Percentiles rank a stretch among this genome's conserved stretches.
Conservation (phyloP, 345 rosid species). For the Jatropha curcas region DNA sequence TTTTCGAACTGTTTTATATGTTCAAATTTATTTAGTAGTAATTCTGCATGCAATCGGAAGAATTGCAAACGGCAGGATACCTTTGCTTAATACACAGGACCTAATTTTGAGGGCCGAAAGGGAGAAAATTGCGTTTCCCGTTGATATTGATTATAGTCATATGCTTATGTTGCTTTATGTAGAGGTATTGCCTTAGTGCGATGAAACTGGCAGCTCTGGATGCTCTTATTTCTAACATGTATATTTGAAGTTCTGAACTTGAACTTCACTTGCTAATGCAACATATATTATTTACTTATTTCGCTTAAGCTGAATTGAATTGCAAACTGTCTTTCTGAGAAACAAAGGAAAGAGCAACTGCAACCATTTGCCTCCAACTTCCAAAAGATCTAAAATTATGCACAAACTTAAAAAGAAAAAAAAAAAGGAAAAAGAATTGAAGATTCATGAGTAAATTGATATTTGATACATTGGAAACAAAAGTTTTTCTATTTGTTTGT, state of each 20-base stretch:
- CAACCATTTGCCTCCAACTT: too few relatives aligned
- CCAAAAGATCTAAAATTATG: too few relatives aligned
- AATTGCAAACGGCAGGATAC: background rate
- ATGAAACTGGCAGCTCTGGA: background rate
- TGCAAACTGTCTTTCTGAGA: too few relatives aligned
- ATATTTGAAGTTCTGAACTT: background rate
- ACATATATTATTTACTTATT: too few relatives aligned
- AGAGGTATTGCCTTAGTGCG: background rate
- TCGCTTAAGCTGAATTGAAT: too few relatives aligned
- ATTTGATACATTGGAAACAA: too few relatives aligned
- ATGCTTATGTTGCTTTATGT: background rate
- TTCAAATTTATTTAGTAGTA: background rate
- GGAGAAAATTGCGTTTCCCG: background rate
- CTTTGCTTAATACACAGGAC: background rate
- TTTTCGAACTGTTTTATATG: background rate
- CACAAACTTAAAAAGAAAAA: too few relatives aligned
- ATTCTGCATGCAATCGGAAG: background rate
- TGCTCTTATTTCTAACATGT: background rate
- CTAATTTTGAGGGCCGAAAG: background rate
- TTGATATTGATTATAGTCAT: background rate
- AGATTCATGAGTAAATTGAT: too few relatives aligned
- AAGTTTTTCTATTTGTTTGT: too few relatives aligned
- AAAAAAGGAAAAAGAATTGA: too few relatives aligned
- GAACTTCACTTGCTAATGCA: too few relatives aligned
- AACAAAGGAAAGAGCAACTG: too few relatives aligned